A percentile compares a stretch with the other conserved stretches of the same genome.
These are phyloP conservation scores for Goffeauzyma gilvescens DNA, from an alignment of 768 basidiomycete genomes.

Conservation along the genomic window DNA sequence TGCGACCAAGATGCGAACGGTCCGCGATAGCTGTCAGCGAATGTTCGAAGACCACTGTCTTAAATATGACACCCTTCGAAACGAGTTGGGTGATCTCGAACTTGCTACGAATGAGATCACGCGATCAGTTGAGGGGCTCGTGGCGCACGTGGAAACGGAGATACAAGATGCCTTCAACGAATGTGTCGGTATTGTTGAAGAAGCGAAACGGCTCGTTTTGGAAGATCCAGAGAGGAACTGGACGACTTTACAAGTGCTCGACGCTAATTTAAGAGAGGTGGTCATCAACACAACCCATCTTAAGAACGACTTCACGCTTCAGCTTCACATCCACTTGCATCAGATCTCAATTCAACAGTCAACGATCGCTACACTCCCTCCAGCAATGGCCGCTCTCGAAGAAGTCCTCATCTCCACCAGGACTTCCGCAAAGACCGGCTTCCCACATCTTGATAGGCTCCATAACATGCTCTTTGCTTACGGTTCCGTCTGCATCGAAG, in stretches of 20 bases:
- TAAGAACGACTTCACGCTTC: slow-evolving; percentile 34
- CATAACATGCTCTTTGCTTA: slow-evolving; percentile 85
- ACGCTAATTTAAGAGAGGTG: slow-evolving; percentile 23
- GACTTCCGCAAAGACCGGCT: slow-evolving; percentile 40
- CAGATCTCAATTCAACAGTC: slow-evolving; percentile 64
- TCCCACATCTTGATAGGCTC: slow-evolving; percentile 73
- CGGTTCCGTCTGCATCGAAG: slow-evolving; percentile 72
- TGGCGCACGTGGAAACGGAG: slow-evolving; percentile 1
- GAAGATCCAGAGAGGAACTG: slow-evolving; percentile 1
- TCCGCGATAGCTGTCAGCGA: slow-evolving; percentile 18
- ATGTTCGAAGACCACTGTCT: slow-evolving; percentile 17
- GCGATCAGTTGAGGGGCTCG: slow-evolving; percentile 2
- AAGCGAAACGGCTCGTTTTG: slow-evolving; percentile 1
- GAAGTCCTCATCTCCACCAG: slow-evolving; percentile 38
- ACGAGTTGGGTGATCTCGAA: slow-evolving; percentile 8
- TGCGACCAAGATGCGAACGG: slow-evolving; percentile 24
- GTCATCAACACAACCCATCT: slow-evolving; percentile 19
- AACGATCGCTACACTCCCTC: slow-evolving; percentile 56
- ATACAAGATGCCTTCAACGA: not conserved
- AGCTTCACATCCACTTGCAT: slow-evolving; percentile 43
- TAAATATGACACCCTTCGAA: slow-evolving; percentile 13
- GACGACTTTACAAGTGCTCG: slow-evolving; percentile 7
- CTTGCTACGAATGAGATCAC: slow-evolving; percentile 7
- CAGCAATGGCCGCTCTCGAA: slow-evolving; percentile 47
- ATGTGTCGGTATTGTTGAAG: slow-evolving; percentile 1